A percentile compares a stretch with the other conserved stretches of the same genome.
Evolutionary conservation across 2,329 filamentous ascomycete species (phyloP).

Genomic region (Juglanconis oblonga): DNA sequence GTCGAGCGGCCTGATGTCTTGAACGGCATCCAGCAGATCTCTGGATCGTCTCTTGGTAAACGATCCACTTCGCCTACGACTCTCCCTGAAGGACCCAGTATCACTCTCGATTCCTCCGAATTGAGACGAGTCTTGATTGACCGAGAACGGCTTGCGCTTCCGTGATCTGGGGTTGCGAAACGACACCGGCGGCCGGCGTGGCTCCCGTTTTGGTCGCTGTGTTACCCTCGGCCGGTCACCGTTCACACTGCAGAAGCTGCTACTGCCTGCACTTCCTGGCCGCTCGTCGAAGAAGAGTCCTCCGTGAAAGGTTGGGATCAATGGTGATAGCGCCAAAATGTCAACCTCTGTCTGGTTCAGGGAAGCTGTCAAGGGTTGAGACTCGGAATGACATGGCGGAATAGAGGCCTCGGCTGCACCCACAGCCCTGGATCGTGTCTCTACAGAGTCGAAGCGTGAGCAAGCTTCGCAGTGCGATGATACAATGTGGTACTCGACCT

Average conservation of each 20-base stretch:
- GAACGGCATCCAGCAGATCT: constrained; percentile 56
- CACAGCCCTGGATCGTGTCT: too few relatives aligned
- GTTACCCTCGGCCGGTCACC: constrained; percentile 3
- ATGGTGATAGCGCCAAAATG: neutral
- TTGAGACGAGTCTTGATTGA: neutral
- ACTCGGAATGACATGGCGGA: neutral
- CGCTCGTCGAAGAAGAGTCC: constrained; percentile 25
- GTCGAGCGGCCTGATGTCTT: constrained; percentile 45
- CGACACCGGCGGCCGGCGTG: constrained; percentile 18
- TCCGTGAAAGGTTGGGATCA: neutral
- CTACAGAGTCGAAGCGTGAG: neutral
- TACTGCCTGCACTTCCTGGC: constrained; percentile 32
- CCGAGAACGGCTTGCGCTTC: constrained; percentile 9
- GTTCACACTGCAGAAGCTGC: constrained; percentile 1
- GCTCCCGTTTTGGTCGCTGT: constrained; percentile 5
- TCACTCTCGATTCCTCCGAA: neutral
- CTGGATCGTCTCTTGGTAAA: constrained; percentile 1
- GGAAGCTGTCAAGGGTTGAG: neutral
- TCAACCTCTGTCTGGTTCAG: neutral
- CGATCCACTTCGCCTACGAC: constrained; percentile 8
- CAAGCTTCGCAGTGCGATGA: constrained; percentile 24
- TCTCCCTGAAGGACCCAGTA: neutral
- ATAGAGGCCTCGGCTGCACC: too few relatives aligned
- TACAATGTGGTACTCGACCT: neutral
- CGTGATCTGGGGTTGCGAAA: constrained; percentile 16